Evolutionary conservation across 1,139 yeast genomes (phyloP).

Genomic region (Pneumocystis carinii): DNA sequence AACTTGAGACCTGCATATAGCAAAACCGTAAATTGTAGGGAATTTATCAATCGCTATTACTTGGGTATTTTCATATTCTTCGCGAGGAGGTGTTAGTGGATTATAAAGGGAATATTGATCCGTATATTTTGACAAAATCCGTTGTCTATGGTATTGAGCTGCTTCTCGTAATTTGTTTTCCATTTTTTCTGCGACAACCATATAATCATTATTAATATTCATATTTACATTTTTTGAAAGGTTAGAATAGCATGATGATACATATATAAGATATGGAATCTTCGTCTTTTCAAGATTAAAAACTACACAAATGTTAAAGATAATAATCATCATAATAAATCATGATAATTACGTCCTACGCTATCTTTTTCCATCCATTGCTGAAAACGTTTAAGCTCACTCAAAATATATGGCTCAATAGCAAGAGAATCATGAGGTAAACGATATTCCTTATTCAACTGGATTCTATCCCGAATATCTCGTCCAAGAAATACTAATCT

Average conservation of each 20-base stretch:
- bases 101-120: neutral
- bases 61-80: neutral
- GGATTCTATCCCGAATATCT: conserved; percentile 2
- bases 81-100: neutral
- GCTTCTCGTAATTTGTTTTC: neutral
- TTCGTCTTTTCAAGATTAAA: neutral
- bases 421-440: neutral
- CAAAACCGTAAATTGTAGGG: conserved; percentile 7
- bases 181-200: neutral
- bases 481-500: conserved; percentile 4
- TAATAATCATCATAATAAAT: neutral
- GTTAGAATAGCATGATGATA: neutral
- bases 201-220: neutral
- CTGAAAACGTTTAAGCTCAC: neutral
- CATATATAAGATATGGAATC: neutral
- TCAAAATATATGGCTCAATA: neutral
- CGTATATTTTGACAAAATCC: neutral
- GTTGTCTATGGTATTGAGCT: neutral
- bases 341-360: neutral
- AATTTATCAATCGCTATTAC: neutral
- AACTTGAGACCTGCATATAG: conserved; percentile 2
- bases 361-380: conserved; percentile 1
- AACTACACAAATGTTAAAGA: neutral
- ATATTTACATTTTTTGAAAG: neutral
- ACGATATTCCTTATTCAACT: neutral